These are phyloP conservation scores for Suillus cothurnatus DNA, from an alignment of 768 basidiomycete genomes.

Conservation along the genomic window DNA sequence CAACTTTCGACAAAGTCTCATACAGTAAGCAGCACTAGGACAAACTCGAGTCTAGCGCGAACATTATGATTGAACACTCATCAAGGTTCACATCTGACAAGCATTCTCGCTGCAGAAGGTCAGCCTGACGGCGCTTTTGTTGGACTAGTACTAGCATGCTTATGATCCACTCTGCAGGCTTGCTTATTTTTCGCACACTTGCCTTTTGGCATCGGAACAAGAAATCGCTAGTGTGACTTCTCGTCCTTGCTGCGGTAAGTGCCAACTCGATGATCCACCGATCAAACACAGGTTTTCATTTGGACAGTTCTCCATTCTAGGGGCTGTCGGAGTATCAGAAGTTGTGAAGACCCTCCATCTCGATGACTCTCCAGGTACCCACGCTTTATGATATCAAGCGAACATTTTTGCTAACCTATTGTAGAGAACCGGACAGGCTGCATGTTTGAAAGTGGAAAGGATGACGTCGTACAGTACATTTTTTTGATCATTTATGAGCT, in stretches of 20 bases:
- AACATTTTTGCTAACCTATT: background rate
- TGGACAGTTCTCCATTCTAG: background rate
- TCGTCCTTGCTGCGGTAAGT: background rate
- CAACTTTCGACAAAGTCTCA: background rate
- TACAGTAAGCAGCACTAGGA: background rate
- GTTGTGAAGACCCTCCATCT: background rate
- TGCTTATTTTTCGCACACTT: slow-evolving; percentile 6
- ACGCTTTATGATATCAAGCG: background rate
- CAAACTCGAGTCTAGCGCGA: background rate
- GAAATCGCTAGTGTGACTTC: background rate
- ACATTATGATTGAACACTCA: background rate
- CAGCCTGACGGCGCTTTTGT: background rate
- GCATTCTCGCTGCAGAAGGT: slow-evolving; percentile 10
- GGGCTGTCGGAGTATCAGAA: background rate
- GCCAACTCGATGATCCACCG: background rate
- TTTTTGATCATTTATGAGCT: slow-evolving; percentile 1
- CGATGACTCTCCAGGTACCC: background rate
- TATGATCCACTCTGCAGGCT: background rate
- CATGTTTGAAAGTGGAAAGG: background rate
- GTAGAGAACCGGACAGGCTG: background rate
- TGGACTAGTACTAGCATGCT: background rate
- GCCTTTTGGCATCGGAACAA: slow-evolving; percentile 7
- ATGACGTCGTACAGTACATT: background rate
- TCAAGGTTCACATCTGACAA: slow-evolving; percentile 6
- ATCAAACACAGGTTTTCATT: background rate